Base-by-base conservation (phyloP, 306 rosid species). In the Vachellia collinsii region DNA sequence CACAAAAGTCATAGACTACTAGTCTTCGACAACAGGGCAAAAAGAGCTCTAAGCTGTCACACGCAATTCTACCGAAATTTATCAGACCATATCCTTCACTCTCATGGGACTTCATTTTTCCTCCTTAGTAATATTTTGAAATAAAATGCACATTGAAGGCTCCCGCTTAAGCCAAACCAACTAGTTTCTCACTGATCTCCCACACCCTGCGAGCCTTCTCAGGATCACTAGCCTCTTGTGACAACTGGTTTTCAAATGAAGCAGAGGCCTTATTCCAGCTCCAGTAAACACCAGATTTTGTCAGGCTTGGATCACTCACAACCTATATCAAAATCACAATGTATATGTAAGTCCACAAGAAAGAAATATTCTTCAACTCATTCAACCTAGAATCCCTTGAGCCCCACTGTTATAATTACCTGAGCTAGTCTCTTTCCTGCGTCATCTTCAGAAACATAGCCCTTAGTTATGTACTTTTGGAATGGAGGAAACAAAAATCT, bases 211-310 rank as follows among this genome's bases (percentile, higher is more conserved):
- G 94, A 76, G 98, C 99, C 89, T 95, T 95, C 38, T 92, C 93
- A 0, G 19, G 77, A 58, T 95, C 92, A 64, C 99, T 95, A 0
- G 99, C 99, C 79, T 95, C 99, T 78, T 86, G 88, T 1, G 99
- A 96, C 83, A 96, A 67, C 81, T 90, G 97, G 83, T 96, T 96
- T 82, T 96, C 98, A 38, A 96, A 96, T 22, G 99, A 96, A 59
- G 99, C 98, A 0, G 99, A 96, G 36, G 81, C 64, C 79, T 93
- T 92, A 70, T 96, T 96, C 99, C 99, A 96, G 94, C 99, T 96
- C 98, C 99, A 93, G 86, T 96, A 96, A 46, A 96, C 98, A 43
- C 99, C 99, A 0, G 99, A 96, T 81, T 96, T 96, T 23, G 97
- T 96, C 83, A 96, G 87, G 90, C 98, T 96, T 3, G 97, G 99